A percentile compares a stretch with the other conserved stretches of the same genome.
These are phyloP conservation scores for Aureobasidium zeae DNA, from an alignment of 2,329 filamentous ascomycete species.

Conservation along the genomic window DNA sequence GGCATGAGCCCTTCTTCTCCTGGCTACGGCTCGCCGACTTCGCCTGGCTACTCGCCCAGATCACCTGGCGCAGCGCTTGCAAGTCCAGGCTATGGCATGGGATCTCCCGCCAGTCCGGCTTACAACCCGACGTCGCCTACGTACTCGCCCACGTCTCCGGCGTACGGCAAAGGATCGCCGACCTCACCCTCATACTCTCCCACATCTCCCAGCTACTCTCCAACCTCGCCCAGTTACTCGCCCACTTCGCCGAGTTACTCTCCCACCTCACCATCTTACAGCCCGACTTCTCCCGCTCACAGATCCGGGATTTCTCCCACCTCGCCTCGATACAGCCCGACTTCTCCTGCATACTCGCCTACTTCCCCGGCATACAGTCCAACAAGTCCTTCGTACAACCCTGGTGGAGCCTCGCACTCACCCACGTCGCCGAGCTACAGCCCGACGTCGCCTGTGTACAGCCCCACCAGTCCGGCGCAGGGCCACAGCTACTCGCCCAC, in stretches of 20 bases:
- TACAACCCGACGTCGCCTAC: conserved; percentile 35
- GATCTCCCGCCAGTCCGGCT: conserved; percentile 44
- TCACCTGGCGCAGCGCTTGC: conserved; percentile 45
- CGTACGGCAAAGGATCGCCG: conserved; percentile 29
- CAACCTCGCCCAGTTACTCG: conserved; percentile 59
- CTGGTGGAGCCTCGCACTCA: conserved; percentile 28
- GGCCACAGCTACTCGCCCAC: conserved; percentile 25
- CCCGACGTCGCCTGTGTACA: conserved; percentile 51
- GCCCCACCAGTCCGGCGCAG: conserved; percentile 42
- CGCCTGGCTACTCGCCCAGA: conserved; percentile 26
- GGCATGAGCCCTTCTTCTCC: conserved; percentile 51
- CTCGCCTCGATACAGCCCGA: conserved; percentile 52
- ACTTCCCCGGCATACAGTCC: conserved; percentile 40
- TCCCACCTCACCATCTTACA: conserved; percentile 32
- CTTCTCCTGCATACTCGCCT: conserved; percentile 48
- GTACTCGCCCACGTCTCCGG: conserved; percentile 30
- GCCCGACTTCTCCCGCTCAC: conserved; percentile 38
- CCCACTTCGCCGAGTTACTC: conserved; percentile 48
- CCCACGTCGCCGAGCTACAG: conserved; percentile 40
- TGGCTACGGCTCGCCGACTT: conserved; percentile 29
- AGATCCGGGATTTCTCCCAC: conserved; percentile 44
- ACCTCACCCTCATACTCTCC: conserved; percentile 63
- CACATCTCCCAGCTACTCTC: conserved; percentile 58
- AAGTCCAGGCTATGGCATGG: conserved; percentile 46
- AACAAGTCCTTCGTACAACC: conserved; percentile 27